Evolutionary conservation across 2,329 filamentous ascomycete genomes (phyloP).

Genomic region (Thelonectria rubi): DNA sequence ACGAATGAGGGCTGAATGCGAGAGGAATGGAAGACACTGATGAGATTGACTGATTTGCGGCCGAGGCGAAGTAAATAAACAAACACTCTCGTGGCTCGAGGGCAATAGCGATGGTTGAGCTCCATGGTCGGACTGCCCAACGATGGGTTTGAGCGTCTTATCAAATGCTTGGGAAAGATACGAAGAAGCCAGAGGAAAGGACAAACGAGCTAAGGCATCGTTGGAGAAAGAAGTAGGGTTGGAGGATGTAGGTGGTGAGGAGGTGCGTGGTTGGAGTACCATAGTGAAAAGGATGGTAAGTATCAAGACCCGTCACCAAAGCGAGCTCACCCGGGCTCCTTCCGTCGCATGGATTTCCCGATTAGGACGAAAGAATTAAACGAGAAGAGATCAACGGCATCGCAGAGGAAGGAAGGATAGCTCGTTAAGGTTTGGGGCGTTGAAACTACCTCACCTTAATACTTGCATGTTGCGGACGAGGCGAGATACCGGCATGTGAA

Average conservation of each 20-base stretch:
- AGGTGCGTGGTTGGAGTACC: too few species aligned
- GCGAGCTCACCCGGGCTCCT: slow-evolving; percentile 2
- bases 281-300: neutral
- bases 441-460: neutral
- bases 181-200: neutral
- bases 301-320: neutral
- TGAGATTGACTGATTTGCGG: neutral
- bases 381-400: neutral
- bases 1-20: slow-evolving; percentile 5
- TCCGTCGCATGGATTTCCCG: neutral
- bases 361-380: neutral
- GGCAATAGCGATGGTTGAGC: slow-evolving; percentile 14
- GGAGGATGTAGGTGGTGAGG: too few species aligned
- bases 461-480: neutral
- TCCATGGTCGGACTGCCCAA: slow-evolving; percentile 12
- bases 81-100: neutral
- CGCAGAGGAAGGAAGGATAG: neutral
- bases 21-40: neutral
- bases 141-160: neutral
- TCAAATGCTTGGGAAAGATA: neutral
- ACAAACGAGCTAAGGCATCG: neutral
- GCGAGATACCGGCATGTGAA: neutral
- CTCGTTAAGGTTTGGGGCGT: neutral
- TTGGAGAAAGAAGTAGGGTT: neutral
- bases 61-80: neutral